These are phyloP conservation scores for Juncus effusus DNA, from an alignment of 176 grass and related monocot genomes.

Conservation along the genomic window DNA sequence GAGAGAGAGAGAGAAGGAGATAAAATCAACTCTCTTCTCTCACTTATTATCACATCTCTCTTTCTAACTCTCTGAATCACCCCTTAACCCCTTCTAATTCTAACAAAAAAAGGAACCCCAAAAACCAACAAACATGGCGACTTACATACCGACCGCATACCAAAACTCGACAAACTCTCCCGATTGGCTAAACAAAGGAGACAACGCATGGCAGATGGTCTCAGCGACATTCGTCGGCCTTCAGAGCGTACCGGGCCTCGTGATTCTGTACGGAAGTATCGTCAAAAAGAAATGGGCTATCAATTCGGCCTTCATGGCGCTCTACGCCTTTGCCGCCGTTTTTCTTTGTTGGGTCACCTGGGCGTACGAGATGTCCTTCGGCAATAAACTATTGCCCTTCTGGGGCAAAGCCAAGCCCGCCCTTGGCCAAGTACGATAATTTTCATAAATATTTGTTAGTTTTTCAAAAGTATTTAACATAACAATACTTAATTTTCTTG, in stretches of 20 bases:
- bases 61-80: background rate
- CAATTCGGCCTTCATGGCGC: conserved; percentile 95
- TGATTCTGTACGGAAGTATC: conserved; percentile 81
- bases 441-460: too few species aligned
- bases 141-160: conserved; percentile 41
- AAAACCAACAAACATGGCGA: conserved; percentile 1
- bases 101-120: too few species aligned
- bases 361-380: conserved; percentile 93
- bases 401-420: conserved; percentile 70
- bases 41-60: background rate
- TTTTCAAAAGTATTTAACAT: too few species aligned
- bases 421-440: conserved; percentile 39
- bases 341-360: conserved; percentile 84
- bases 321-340: conserved; percentile 88
- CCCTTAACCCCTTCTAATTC: background rate
- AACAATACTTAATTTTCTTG: background rate
- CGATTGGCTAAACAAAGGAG: conserved; percentile 84
- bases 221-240: conserved; percentile 68
- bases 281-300: conserved; percentile 99
- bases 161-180: conserved; percentile 34
- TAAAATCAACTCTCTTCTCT: background rate
- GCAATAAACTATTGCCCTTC: conserved; percentile 55
- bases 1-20: too few species aligned
- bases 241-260: conserved; percentile 64
- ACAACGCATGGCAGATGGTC: conserved; percentile 83